Percentiles rank a stretch among this genome's conserved stretches.
phyloP scores from a whole-genome alignment of 805 yeast species.

The Nakazawaea ernobii region DNA sequence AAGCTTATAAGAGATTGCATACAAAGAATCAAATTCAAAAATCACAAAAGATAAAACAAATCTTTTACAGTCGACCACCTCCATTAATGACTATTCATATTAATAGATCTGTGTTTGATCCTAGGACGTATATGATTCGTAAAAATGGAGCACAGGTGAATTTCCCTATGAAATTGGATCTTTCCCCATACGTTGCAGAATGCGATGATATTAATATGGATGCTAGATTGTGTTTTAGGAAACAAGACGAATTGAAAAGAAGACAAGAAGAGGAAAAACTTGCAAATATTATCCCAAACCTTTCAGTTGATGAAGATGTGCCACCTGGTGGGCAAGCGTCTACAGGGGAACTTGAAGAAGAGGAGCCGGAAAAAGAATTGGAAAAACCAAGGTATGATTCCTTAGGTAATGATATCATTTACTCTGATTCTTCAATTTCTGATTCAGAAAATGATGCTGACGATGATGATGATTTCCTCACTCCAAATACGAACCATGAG shows the following conservation, averaged over 20 bases:
- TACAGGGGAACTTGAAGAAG: constrained; percentile 25
- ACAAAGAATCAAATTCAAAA: constrained; percentile 70
- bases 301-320: constrained; percentile 9
- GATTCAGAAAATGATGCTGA: background rate
- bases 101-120: constrained; percentile 90
- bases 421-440: constrained; percentile 6
- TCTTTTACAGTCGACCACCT: constrained; percentile 74
- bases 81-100: constrained; percentile 80
- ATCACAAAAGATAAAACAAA: constrained; percentile 80
- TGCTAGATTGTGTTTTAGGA: constrained; percentile 71
- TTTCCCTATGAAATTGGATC: constrained; percentile 65
- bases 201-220: constrained; percentile 70
- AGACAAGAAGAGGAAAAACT: constrained; percentile 16
- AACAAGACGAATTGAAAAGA: constrained; percentile 36
- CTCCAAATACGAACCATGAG: constrained; percentile 9
- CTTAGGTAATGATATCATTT: constrained; percentile 23
- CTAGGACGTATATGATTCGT: constrained; percentile 72
- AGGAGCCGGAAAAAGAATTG: constrained; percentile 14
- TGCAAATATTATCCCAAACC: background rate
- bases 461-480: background rate
- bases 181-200: constrained; percentile 65
- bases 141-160: constrained; percentile 81
- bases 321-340: constrained; percentile 18
- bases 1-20: constrained; percentile 65
- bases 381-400: constrained; percentile 24